Evolutionary conservation across 352 stramenopile genomes (phyloP).

Genomic region (Phytophthora sansomeana): DNA sequence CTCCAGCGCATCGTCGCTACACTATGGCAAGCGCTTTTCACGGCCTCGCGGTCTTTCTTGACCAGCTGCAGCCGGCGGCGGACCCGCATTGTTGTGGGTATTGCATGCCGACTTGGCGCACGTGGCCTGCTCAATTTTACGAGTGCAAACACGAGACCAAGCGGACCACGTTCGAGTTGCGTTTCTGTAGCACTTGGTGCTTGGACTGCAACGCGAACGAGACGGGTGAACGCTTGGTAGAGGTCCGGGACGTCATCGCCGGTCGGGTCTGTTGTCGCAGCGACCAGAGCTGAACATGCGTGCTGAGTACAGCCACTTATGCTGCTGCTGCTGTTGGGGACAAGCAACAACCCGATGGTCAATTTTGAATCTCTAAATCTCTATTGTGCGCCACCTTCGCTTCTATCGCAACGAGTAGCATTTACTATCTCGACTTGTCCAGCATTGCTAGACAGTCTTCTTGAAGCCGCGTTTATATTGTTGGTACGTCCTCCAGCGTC

Average conservation of each 20-base stretch:
- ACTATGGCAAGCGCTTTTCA: neutral
- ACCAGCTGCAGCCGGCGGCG: too few species aligned
- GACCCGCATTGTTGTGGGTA: neutral
- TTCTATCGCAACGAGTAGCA: too few species aligned
- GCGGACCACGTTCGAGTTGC: neutral
- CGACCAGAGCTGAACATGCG: too few species aligned
- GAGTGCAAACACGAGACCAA: neutral
- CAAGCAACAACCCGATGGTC: neutral
- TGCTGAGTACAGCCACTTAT: too few species aligned
- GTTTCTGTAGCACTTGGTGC: slow-evolving; percentile 16
- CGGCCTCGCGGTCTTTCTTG: neutral
- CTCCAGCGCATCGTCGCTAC: slow-evolving; percentile 10
- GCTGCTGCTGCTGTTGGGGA: neutral
- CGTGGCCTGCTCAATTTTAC: neutral
- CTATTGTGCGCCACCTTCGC: neutral
- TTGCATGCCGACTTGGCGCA: neutral
- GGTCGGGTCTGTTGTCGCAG: slow-evolving; percentile 7
- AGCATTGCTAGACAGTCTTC: neutral
- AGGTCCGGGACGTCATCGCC: neutral
- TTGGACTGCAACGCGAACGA: slow-evolving; percentile 16
- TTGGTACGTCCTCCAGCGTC: slow-evolving; percentile 25
- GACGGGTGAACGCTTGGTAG: slow-evolving; percentile 3
- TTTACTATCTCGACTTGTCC: neutral
- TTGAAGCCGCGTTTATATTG: neutral
- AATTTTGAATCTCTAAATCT: neutral